A percentile compares a stretch with the other conserved stretches of the same genome.
These are phyloP conservation scores for Yamadazyma spencermartinsiae DNA, from an alignment of 1,139 yeast species.

Conservation along the genomic window DNA sequence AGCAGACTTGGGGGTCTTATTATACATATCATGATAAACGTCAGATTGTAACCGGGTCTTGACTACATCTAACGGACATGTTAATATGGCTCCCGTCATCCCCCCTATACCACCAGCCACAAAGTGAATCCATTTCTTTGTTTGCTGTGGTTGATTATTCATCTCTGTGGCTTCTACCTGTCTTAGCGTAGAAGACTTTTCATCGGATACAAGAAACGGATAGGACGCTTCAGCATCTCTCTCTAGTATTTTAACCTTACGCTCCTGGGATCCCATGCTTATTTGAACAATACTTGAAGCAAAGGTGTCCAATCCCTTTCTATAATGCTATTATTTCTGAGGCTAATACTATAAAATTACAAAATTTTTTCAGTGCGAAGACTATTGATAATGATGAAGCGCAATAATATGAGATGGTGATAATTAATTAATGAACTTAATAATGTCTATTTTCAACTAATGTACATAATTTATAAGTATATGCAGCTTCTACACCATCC, in stretches of 20 bases:
- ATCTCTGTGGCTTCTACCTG: conserved; percentile 27
- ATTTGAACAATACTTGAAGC: neutral
- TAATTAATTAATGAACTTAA: neutral
- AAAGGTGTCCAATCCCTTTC: neutral
- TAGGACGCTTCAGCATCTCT: conserved; percentile 58
- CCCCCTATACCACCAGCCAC: conserved; percentile 99
- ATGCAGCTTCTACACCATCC: neutral
- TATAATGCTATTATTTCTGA: neutral
- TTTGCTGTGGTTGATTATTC: conserved; percentile 2
- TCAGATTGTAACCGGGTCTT: conserved; percentile 94
- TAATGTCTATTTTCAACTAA: conserved; percentile 4
- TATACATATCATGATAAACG: conserved; percentile 51
- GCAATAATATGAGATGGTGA: neutral
- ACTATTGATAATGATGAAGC: neutral
- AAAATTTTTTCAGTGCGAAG: conserved; percentile 1
- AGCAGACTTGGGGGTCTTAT: conserved; percentile 41
- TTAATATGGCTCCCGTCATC: conserved; percentile 93
- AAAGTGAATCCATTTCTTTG: conserved; percentile 89
- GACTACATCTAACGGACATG: conserved; percentile 95
- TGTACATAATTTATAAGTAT: conserved; percentile 1
- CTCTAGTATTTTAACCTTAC: conserved; percentile 33
- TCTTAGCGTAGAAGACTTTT: conserved; percentile 52
- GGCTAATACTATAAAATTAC: neutral
- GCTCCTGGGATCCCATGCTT: neutral
- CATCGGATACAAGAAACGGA: conserved; percentile 71